Conservation (phyloP, 257 asterid genomes). For the Solanum peruvianum region DNA sequence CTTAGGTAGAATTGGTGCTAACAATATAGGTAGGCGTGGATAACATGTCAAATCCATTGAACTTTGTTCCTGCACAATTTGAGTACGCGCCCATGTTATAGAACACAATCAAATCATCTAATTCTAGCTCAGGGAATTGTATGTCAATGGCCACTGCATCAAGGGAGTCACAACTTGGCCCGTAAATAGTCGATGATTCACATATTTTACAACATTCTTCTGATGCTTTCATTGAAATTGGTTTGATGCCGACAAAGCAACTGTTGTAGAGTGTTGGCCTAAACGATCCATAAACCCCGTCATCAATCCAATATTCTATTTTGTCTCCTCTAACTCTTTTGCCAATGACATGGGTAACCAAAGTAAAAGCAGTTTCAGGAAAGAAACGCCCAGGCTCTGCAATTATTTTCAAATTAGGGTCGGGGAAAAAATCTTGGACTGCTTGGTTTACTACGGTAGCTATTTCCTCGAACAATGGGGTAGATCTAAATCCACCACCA, state of each 20-base stretch:
- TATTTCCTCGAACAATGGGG: background rate
- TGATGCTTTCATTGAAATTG: background rate
- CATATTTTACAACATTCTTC: background rate
- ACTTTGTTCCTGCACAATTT: background rate
- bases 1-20: background rate
- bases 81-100: constrained; percentile 4
- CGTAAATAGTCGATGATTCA: background rate
- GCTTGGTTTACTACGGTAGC: background rate
- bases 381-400: background rate
- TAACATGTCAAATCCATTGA: background rate
- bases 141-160: background rate
- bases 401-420: background rate
- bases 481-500: background rate
- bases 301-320: constrained; percentile 6
- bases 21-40: background rate
- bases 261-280: background rate
- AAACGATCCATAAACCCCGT: constrained; percentile 5
- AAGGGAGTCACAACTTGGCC: background rate
- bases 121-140: background rate
- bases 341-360: background rate
- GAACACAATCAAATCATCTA: constrained; percentile 5
- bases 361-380: background rate
- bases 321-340: constrained; percentile 1
- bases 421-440: background rate
- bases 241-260: background rate